Percentiles rank a stretch among this genome's conserved stretches.
These are phyloP conservation scores for Apiotrichum akiyoshidainum DNA, from an alignment of 1,284 basidiomycete genomes.

Conservation along the genomic window DNA sequence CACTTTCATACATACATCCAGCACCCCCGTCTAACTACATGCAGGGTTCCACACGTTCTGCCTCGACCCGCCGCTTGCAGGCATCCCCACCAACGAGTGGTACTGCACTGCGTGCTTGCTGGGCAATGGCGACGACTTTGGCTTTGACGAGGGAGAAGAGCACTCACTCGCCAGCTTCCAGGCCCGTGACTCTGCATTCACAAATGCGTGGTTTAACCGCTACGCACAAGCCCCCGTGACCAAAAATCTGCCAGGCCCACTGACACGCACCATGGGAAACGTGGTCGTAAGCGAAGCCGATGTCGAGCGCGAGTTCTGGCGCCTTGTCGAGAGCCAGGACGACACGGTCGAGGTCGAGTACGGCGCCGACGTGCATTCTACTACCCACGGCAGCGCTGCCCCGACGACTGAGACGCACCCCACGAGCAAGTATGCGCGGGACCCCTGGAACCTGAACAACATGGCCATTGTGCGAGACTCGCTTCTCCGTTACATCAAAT, in stretches of 20 bases:
- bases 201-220: slow-evolving; percentile 77
- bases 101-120: slow-evolving; percentile 91
- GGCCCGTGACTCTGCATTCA: slow-evolving; percentile 82
- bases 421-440: slow-evolving; percentile 75
- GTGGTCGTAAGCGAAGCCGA: slow-evolving; percentile 77
- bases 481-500: slow-evolving; percentile 77
- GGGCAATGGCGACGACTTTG: slow-evolving; percentile 94
- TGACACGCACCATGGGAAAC: slow-evolving; percentile 57
- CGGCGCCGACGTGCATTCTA: slow-evolving; percentile 96
- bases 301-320: slow-evolving; percentile 95
- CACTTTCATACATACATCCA: not conserved
- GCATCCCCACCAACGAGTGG: slow-evolving; percentile 85
- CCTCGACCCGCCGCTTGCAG: slow-evolving; percentile 79
- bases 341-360: slow-evolving; percentile 99
- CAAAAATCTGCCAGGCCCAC: slow-evolving; percentile 20
- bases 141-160: slow-evolving; percentile 97
- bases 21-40: not conserved
- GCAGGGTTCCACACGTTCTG: slow-evolving; percentile 85
- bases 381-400: slow-evolving; percentile 94
- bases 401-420: slow-evolving; percentile 93
- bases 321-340: slow-evolving; percentile 78
- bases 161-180: slow-evolving; percentile 91
- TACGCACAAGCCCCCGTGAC: slow-evolving; percentile 59
- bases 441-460: slow-evolving; percentile 98
- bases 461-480: slow-evolving; percentile 87